Evolutionary conservation across 257 asterid species (phyloP).

Genomic region (Datura wrightii): DNA sequence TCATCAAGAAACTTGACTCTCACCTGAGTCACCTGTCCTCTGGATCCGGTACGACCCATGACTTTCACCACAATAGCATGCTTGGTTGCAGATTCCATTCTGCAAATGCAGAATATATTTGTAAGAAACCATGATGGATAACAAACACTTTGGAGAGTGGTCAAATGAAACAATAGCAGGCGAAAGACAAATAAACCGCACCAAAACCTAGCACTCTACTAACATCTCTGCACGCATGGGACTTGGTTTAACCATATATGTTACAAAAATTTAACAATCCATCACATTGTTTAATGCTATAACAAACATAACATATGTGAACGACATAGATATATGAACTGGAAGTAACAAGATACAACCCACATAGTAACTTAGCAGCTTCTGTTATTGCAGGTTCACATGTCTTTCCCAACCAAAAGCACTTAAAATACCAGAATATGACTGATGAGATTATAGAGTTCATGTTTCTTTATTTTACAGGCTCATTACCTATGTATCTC

Average conservation of each 20-base stretch:
- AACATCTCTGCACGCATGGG: neutral
- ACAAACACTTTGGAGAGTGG: neutral
- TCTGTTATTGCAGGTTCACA: neutral
- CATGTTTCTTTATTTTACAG: no score
- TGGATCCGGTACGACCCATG: slow-evolving; percentile 46
- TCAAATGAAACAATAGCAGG: neutral
- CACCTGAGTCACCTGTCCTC: slow-evolving; percentile 48
- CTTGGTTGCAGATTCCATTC: slow-evolving; percentile 48
- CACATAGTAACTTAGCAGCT: neutral
- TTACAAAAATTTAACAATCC: no score
- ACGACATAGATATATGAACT: no score
- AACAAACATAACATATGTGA: no score
- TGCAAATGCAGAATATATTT: neutral
- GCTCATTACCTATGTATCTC: no score
- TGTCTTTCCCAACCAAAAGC: neutral
- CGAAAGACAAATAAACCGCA: neutral
- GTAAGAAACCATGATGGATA: neutral
- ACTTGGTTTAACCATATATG: neutral
- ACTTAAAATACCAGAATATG: no score
- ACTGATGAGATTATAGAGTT: no score
- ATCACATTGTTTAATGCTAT: no score
- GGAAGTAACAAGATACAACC: neutral
- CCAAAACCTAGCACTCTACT: neutral
- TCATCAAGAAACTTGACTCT: slow-evolving; percentile 47
- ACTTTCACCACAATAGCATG: slow-evolving; percentile 44